Evolutionary conservation across 805 yeast genomes (phyloP), one percentile per base, ranked within the genome.

Genomic region (Saccharomycopsis fibuligera): DNA sequence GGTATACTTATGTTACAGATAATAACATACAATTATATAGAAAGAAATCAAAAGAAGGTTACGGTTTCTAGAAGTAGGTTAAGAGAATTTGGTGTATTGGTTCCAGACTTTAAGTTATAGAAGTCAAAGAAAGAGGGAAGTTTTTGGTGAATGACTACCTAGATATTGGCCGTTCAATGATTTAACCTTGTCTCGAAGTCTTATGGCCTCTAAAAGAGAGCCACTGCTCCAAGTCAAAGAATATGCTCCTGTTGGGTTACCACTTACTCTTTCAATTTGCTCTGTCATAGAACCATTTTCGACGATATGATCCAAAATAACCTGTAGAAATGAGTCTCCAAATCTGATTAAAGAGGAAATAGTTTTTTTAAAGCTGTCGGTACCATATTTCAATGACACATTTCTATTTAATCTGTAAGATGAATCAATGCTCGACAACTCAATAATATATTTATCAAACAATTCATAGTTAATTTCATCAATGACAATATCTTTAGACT

Each of bases 201-300:
- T 22, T 12, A 24, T 22, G 41, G 41, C 17, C 9, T 22, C 41
- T 10, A 9, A 24, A 23, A 22, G 12, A 6, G 30, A 12, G 16
- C 41, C 41, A 17, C 41, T 83, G 53, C 85, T 77, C 91, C 93
- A 84, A 5, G 91, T 84, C 55, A 84, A 71, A 54, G 79, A 75
- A 50, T 66, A 62, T 0, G 91, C 93, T 6, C 93, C 93, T 59
- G 75, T 78, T 84, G 82, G 78, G 60, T 63, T 81, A 1, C 91
- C 93, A 41, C 71, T 70, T 54, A 75, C 70, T 53, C 69, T 72
- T 62, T 79, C 81, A 62, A 83, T 80, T 58, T 84, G 88, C 63
- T 84, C 93, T 54, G 81, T 74, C 73, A 83, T 74, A 47, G 70
- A 74, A 3, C 88, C 89, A n/a, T 70, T 66, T 44, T 57, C 60